A percentile compares a stretch with the other conserved stretches of the same genome.
Conservation (phyloP, 768 basidiomycete genomes). For the Tulasnella calospora region DNA sequence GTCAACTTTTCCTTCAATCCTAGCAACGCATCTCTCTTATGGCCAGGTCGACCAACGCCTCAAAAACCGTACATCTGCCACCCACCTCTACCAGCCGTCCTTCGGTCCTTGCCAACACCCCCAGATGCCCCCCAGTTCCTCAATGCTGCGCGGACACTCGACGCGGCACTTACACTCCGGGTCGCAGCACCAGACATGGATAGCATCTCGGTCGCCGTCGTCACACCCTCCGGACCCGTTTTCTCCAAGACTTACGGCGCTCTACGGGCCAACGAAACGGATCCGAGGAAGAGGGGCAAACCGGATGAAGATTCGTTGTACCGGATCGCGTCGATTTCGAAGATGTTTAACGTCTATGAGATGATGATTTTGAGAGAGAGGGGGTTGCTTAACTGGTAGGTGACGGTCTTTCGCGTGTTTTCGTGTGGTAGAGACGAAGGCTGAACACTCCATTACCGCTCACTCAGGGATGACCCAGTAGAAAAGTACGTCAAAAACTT, state of each 20-base stretch:
- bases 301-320: constrained; percentile 42
- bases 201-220: constrained; percentile 48
- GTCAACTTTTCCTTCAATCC: neutral
- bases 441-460: neutral
- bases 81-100: neutral
- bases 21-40: neutral
- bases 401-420: neutral
- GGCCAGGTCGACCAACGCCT: neutral
- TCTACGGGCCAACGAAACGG: constrained; percentile 40
- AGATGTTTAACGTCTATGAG: constrained; percentile 49
- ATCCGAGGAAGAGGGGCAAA: constrained; percentile 31
- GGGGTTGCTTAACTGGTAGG: constrained; percentile 38
- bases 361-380: constrained; percentile 49
- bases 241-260: constrained; percentile 47
- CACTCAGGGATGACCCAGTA: constrained; percentile 48
- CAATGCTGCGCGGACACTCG: neutral
- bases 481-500: constrained; percentile 45
- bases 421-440: neutral
- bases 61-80: neutral
- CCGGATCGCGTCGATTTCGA: constrained; percentile 50
- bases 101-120: neutral
- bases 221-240: constrained; percentile 44
- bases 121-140: neutral
- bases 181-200: constrained; percentile 39
- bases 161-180: constrained; percentile 5